These are phyloP conservation scores for Stramenopiles sp. DNA, from an alignment of 352 stramenopile genomes.

Conservation along the genomic window DNA sequence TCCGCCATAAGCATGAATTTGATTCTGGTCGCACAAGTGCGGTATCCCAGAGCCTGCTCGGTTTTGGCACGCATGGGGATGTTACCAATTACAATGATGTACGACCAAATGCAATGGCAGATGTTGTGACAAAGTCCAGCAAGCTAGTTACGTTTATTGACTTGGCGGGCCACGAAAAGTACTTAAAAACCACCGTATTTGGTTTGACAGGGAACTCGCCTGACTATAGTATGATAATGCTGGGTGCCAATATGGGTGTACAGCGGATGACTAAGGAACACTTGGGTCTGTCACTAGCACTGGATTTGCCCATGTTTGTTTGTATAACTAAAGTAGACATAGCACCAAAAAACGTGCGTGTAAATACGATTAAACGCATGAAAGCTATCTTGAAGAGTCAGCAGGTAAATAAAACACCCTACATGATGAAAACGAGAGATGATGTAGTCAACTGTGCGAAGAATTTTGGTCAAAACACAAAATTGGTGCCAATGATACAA, in stretches of 20 bases:
- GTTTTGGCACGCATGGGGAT: too few relatives aligned
- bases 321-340: constrained; percentile 82
- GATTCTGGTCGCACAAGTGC: constrained; percentile 54
- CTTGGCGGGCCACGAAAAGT: constrained; percentile 84
- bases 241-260: constrained; percentile 77
- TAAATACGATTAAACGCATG: constrained; percentile 65
- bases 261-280: constrained; percentile 82
- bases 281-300: constrained; percentile 62
- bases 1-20: constrained; percentile 60
- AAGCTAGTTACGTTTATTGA: constrained; percentile 31
- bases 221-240: constrained; percentile 71
- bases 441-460: too few relatives aligned
- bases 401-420: constrained; percentile 67
- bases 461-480: too few relatives aligned
- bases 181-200: constrained; percentile 98
- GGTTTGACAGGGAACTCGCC: constrained; percentile 87
- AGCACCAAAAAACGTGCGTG: constrained; percentile 64
- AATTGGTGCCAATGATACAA: too few relatives aligned
- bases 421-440: constrained; percentile 73
- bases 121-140: too few relatives aligned
- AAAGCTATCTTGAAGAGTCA: constrained; percentile 60
- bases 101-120: too few relatives aligned
- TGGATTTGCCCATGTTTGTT: constrained; percentile 76
- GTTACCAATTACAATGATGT: too few relatives aligned
- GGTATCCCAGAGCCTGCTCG: constrained; percentile 52